Base-by-base conservation (phyloP, 2,329 filamentous ascomycete species). In the Epichloe amarillans region DNA sequence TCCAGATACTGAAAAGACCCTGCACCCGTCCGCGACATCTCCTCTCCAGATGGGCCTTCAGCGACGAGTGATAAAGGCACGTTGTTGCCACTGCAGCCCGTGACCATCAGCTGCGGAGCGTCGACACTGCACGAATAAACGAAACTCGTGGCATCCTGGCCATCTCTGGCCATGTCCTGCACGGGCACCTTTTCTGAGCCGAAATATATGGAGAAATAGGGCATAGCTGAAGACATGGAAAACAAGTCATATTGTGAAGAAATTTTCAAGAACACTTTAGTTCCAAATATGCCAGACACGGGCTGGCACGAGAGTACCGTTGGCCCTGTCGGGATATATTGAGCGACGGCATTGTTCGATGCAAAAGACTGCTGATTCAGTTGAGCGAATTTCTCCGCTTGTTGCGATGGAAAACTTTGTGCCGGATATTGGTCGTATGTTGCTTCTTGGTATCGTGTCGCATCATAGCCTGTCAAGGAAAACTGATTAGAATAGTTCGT, bases 211-310 rank as follows among this genome's bases (percentile, higher is more conserved):
- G 71, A 83, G 60, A 87, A 82, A 47, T 73, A 73, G 2, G 76
- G 71, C 50, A 71, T 62, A 41, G 72, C 75, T 52, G 74, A 75
- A 35, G 73, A 76, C 65, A 82, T 77, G 52, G 68, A 62, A 55
- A 75, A 67, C 53, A 95, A 69, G 61, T 95, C 84, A 69, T 86
- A 87, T 53, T 83, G 76, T 42, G 85, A 84, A 49, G 83, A 81
- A 33, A 95, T 77, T 62, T 86, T 84, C 56, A 95, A 74, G 53
- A 78, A 76, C 10, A 95, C 71, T 59, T 82, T 82, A 19, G 84
- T 85, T 50, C 86, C 85, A 61, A 78, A 76, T 36, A 74, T 68
- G 42, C 89, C 90, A 60, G 79, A 74, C 43, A 72, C 70, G 17
- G 90, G 91, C 53, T 80, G 76, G 64, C 79, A 88, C 52, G 84